Conservation (phyloP, 129 eudicot genomes). For the Smallanthus sonchifolius region DNA sequence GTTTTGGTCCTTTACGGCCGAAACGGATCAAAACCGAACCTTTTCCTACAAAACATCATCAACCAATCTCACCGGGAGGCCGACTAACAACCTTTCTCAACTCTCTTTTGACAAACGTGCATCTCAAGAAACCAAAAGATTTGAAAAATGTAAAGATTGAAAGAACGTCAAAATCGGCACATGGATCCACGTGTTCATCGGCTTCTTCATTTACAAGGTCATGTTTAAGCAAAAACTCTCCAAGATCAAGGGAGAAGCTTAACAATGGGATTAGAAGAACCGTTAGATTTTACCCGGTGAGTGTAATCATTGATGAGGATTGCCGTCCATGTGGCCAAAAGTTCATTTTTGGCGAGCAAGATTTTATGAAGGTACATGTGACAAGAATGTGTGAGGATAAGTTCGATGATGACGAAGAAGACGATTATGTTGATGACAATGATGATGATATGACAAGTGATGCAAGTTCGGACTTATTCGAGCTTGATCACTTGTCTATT, state of each 20-base stretch:
- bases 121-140: constrained; percentile 38
- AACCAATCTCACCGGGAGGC: constrained; percentile 81
- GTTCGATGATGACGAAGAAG: constrained; percentile 7
- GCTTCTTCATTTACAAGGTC: constrained; percentile 72
- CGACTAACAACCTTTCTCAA: constrained; percentile 52
- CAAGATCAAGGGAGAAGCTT: constrained; percentile 44
- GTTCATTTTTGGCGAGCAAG: constrained; percentile 19
- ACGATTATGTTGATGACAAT: constrained; percentile 21
- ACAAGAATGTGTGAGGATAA: neutral
- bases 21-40: constrained; percentile 35
- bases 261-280: constrained; percentile 44
- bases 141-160: constrained; percentile 6
- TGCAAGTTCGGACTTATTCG: constrained; percentile 71
- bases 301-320: constrained; percentile 63
- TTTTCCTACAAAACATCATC: constrained; percentile 8
- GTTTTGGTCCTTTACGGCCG: constrained; percentile 39
- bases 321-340: constrained; percentile 57
- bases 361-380: constrained; percentile 6
- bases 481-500: constrained; percentile 61
- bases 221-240: constrained; percentile 64
- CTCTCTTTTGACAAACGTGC: constrained; percentile 46
- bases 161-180: constrained; percentile 26
- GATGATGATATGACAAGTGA: constrained; percentile 54
- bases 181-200: constrained; percentile 52
- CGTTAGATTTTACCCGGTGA: constrained; percentile 63